Evolutionary conservation across 1,284 basidiomycete species (phyloP), one percentile per base, ranked within the genome.

Genomic region (Laetiporus sulphureus): DNA sequence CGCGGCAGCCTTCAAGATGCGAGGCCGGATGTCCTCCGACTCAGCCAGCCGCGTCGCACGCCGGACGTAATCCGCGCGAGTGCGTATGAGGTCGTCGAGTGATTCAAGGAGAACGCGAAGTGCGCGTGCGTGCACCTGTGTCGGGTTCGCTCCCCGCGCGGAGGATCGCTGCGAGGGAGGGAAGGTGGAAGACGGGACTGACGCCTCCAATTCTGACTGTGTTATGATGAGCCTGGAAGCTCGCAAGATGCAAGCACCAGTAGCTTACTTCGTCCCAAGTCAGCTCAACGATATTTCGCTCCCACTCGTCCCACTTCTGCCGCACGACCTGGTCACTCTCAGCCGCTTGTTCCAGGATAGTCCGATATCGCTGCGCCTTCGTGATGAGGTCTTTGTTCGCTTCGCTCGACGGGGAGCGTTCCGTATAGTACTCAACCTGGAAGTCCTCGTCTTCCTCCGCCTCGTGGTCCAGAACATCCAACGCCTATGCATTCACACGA

Each of bases 391-490:
- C 77, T 13, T 64, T 61, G 52, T 94, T 94, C n/a, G 86, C 87
- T 52, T 86, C 74, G 53, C 85, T 74, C 0, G 92, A 96, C 2
- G 82, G 75, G 1, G 65, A 64, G 12, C 89, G 71, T 45, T 69
- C 66, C 33, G 79, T 56, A 36, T 60, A 53, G 7, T 57, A 64
- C 38, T 74, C 68, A 48, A 72, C 68, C 42, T 79, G 72, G 45
- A 80, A 63, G 34, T 71, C 61, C 65, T 91, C 90, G 54, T 97
- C 91, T 59, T 94, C 90, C 3, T 83, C 83, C 15, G 87, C 87
- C 64, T 98, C 94, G 41, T 79, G 79, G 53, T 95, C 91, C 8
- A 98, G 68, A 11, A 93, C 78, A 53, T 92, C 90, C 68, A 92
- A 75, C 0, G 90, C 81, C 89, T 96, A 59, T 0, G 19, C 35